A percentile compares a stretch with the other conserved stretches of the same genome.
phyloP scores from a whole-genome alignment of 129 eudicot species.

The Rutidosis leptorrhynchoides region DNA sequence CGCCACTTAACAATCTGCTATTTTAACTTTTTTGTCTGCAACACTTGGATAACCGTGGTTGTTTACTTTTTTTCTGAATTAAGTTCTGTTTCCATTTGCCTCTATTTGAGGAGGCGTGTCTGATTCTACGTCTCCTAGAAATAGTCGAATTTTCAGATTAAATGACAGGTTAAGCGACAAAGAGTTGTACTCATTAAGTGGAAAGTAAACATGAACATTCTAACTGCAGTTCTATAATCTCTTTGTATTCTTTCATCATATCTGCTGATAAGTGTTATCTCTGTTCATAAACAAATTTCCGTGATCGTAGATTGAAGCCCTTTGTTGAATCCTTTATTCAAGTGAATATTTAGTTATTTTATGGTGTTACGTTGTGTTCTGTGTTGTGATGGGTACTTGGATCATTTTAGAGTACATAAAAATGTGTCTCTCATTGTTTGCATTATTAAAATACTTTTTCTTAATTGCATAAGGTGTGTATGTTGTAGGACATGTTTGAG shows the following conservation, averaged over 20 bases:
- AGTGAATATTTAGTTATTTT: neutral
- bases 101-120: too few relatives aligned
- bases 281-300: neutral
- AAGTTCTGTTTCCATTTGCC: too few relatives aligned
- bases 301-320: neutral
- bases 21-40: neutral
- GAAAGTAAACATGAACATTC: too few relatives aligned
- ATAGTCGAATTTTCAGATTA: too few relatives aligned
- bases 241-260: neutral
- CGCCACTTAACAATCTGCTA: neutral
- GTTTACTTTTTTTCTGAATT: too few relatives aligned
- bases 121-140: too few relatives aligned
- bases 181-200: too few relatives aligned
- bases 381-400: neutral
- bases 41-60: constrained; percentile 1
- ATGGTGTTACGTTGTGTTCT: neutral
- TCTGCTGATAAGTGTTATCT: neutral
- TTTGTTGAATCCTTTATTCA: neutral
- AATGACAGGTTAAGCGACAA: too few relatives aligned
- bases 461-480: neutral
- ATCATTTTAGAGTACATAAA: neutral
- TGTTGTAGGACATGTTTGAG: constrained; percentile 89
- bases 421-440: neutral
- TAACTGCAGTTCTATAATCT: neutral
- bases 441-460: neutral